Conservation (phyloP, 1,284 basidiomycete genomes). For the Meira nashicola region DNA sequence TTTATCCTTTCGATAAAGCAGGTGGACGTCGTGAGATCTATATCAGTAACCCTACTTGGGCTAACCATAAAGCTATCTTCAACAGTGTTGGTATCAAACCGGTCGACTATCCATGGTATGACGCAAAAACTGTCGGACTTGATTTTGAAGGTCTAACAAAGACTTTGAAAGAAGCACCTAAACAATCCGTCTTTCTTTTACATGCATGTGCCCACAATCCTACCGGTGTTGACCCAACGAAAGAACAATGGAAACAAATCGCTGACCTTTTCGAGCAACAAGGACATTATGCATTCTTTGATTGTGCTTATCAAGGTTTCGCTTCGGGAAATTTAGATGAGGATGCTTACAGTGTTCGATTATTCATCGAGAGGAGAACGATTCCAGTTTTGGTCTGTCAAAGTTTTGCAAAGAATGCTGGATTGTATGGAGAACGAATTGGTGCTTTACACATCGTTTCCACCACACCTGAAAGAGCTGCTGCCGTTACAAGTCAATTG, state of each 20-base stretch:
- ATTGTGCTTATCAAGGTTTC: constrained; percentile 92
- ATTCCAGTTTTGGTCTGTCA: constrained; percentile 84
- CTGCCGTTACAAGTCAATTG: constrained; percentile 60
- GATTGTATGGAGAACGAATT: constrained; percentile 77
- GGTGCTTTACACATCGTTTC: constrained; percentile 59
- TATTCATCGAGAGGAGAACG: constrained; percentile 68
- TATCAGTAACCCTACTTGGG: constrained; percentile 90
- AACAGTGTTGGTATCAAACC: constrained; percentile 75
- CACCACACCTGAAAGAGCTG: constrained; percentile 28
- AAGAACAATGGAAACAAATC: constrained; percentile 79
- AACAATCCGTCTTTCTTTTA: constrained; percentile 77
- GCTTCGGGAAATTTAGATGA: constrained; percentile 76
- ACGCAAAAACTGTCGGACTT: constrained; percentile 80
- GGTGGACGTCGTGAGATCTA: constrained; percentile 60
- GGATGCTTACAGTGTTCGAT: constrained; percentile 89
- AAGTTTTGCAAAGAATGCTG: constrained; percentile 95
- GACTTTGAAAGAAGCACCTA: constrained; percentile 60
- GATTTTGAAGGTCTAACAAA: constrained; percentile 72
- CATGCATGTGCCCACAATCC: constrained; percentile 95
- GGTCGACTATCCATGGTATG: constrained; percentile 81
- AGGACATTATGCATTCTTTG: constrained; percentile 85
- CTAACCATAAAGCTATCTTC: constrained; percentile 86
- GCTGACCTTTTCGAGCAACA: constrained; percentile 70
- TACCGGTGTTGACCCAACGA: constrained; percentile 84
- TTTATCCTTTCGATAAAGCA: constrained; percentile 62